Percentiles rank a stretch among this genome's conserved stretches.
These are phyloP conservation scores for Scheffersomyces coipomensis DNA, from an alignment of 805 yeast genomes.

Conservation along the genomic window DNA sequence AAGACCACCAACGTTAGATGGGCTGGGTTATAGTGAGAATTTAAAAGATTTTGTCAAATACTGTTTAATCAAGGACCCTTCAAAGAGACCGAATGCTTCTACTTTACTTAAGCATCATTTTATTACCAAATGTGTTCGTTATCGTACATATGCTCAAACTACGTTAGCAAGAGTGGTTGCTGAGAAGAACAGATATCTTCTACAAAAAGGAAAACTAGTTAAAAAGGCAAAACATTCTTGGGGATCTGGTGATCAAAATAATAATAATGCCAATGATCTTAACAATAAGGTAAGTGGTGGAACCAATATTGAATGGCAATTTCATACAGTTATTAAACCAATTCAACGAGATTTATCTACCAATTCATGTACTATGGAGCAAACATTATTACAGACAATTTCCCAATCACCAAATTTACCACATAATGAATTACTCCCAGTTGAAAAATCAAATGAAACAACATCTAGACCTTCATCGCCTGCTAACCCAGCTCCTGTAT, in stretches of 20 bases:
- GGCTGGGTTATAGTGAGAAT: slow-evolving; percentile 40
- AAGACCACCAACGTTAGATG: slow-evolving; percentile 59
- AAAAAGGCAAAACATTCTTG: slow-evolving; percentile 5
- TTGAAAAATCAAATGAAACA: no score
- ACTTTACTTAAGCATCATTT: slow-evolving; percentile 55
- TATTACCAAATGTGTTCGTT: slow-evolving; percentile 36
- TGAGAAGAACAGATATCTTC: slow-evolving; percentile 32
- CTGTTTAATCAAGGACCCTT: slow-evolving; percentile 70
- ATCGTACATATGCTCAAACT: slow-evolving; percentile 13
- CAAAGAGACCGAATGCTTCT: slow-evolving; percentile 59
- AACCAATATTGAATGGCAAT: neutral
- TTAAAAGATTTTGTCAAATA: slow-evolving; percentile 65
- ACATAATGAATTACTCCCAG: no score
- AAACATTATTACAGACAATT: no score
- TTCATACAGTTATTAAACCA: neutral
- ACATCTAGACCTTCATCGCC: no score
- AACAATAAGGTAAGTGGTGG: no score
- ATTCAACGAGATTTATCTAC: no score
- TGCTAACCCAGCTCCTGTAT: no score
- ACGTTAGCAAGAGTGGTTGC: slow-evolving; percentile 37
- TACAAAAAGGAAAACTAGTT: slow-evolving; percentile 18
- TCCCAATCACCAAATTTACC: no score
- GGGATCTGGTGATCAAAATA: slow-evolving; percentile 1
- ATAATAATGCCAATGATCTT: slow-evolving; percentile 6
- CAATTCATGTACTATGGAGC: no score